These are phyloP conservation scores for Mallotus nudiflorus DNA, from an alignment of 345 rosid genomes.

Conservation along the genomic window DNA sequence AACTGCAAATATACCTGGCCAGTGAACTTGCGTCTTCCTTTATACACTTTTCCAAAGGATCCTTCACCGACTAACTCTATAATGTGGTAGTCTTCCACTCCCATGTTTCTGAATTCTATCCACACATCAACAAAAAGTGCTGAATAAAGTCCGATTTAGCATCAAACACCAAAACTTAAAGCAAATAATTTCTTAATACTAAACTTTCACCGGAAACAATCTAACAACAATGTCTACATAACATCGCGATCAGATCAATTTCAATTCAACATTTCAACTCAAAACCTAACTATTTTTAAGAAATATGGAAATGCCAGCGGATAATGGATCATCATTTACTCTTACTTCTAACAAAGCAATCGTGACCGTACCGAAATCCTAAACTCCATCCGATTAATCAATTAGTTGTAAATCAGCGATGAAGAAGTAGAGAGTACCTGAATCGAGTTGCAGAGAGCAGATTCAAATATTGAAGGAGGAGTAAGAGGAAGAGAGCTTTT, in stretches of 20 bases:
- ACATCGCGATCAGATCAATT: too few relatives aligned
- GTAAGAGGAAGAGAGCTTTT: neutral
- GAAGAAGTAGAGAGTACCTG: neutral
- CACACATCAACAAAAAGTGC: neutral
- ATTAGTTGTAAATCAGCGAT: too few relatives aligned
- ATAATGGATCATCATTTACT: too few relatives aligned
- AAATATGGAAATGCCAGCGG: too few relatives aligned
- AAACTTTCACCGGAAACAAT: too few relatives aligned
- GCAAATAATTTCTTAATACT: neutral
- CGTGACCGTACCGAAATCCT: too few relatives aligned
- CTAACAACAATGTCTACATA: too few relatives aligned
- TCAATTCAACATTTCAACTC: too few relatives aligned
- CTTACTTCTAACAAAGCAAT: neutral
- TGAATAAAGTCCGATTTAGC: too few relatives aligned
- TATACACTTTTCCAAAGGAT: slow-evolving; percentile 91
- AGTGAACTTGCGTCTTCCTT: slow-evolving; percentile 81
- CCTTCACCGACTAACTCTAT: slow-evolving; percentile 98
- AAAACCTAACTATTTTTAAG: too few relatives aligned
- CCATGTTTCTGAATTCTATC: slow-evolving; percentile 43
- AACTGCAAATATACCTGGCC: slow-evolving; percentile 59
- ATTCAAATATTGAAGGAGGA: neutral
- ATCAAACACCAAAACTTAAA: neutral
- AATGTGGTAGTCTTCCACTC: slow-evolving; percentile 86
- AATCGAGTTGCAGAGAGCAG: neutral
- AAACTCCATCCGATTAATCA: too few relatives aligned